These are phyloP conservation scores for Phoma sp. DNA, from an alignment of 2,329 filamentous ascomycete species.

Conservation along the genomic window DNA sequence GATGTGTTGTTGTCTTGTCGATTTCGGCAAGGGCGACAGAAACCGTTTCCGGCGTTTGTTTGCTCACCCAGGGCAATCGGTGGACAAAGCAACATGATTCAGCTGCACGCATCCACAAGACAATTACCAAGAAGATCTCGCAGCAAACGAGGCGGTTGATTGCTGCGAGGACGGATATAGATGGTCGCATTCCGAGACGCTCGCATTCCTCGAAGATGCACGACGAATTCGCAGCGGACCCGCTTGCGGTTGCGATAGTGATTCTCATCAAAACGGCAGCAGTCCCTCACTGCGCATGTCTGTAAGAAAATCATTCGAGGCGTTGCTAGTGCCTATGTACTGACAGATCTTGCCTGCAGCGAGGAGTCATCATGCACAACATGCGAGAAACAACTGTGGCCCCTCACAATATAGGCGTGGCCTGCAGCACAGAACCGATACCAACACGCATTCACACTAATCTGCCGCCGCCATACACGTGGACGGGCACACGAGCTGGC, in stretches of 20 bases:
- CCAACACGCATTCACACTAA: conserved; percentile 30
- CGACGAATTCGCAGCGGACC: conserved; percentile 12
- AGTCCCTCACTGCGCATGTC: conserved; percentile 1
- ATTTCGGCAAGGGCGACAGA: conserved; percentile 3
- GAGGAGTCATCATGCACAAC: conserved; percentile 7
- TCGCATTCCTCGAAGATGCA: conserved; percentile 24
- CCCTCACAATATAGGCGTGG: conserved; percentile 19
- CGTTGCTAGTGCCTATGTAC: background rate
- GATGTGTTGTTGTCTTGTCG: conserved; percentile 7
- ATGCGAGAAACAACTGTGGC: conserved; percentile 17
- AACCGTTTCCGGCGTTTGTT: conserved; percentile 12
- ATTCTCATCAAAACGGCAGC: conserved; percentile 6
- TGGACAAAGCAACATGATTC: conserved; percentile 24
- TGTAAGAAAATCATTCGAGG: background rate
- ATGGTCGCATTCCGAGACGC: conserved; percentile 27
- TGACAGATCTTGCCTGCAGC: background rate
- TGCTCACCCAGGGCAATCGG: conserved; percentile 1
- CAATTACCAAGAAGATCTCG: conserved; percentile 17
- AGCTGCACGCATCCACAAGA: conserved; percentile 31
- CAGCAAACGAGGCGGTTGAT: conserved; percentile 11
- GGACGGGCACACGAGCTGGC: conserved; percentile 24
- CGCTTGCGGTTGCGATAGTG: conserved; percentile 19
- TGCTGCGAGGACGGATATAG: conserved; percentile 18
- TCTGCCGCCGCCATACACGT: conserved; percentile 42
- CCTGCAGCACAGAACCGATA: conserved; percentile 12